These are phyloP conservation scores for Ganoderma meredithae DNA, from an alignment of 1,284 basidiomycete species.

Conservation along the genomic window DNA sequence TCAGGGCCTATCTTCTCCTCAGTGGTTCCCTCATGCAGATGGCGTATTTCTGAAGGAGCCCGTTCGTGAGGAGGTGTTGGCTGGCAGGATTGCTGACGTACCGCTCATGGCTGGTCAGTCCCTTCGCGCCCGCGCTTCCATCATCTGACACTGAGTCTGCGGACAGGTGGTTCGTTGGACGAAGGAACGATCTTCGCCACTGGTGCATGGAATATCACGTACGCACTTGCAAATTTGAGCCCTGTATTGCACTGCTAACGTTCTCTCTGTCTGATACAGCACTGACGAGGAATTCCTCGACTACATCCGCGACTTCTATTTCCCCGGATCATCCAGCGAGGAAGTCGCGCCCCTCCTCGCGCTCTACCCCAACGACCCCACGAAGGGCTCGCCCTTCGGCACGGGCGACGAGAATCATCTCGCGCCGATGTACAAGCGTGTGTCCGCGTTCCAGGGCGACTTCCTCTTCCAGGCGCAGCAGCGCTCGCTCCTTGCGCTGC, in stretches of 20 bases:
- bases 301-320: slow-evolving; percentile 24
- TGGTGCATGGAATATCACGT: slow-evolving; percentile 27
- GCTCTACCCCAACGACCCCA: slow-evolving; percentile 33
- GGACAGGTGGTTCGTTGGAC: slow-evolving; percentile 36
- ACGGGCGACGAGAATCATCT: slow-evolving; percentile 26
- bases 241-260: background rate
- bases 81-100: slow-evolving; percentile 31
- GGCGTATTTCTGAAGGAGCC: slow-evolving; percentile 42
- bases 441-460: slow-evolving; percentile 42
- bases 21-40: slow-evolving; percentile 47
- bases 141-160: too few species aligned
- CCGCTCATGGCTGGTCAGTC: too few species aligned
- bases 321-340: slow-evolving; percentile 15
- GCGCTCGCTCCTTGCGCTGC: slow-evolving; percentile 37
- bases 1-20: slow-evolving; percentile 24
- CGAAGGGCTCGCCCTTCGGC: slow-evolving; percentile 19
- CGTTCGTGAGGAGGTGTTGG: slow-evolving; percentile 33
- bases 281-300: slow-evolving; percentile 23
- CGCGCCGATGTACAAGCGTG: slow-evolving; percentile 39
- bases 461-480: slow-evolving; percentile 55
- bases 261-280: background rate
- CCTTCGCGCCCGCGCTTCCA: too few species aligned
- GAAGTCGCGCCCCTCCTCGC: slow-evolving; percentile 30
- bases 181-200: slow-evolving; percentile 42
- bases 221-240: background rate